Percentiles rank a stretch among this genome's conserved stretches.
phyloP scores from a whole-genome alignment of 2,329 filamentous ascomycete genomes.

The Shiraia bambusicola region DNA sequence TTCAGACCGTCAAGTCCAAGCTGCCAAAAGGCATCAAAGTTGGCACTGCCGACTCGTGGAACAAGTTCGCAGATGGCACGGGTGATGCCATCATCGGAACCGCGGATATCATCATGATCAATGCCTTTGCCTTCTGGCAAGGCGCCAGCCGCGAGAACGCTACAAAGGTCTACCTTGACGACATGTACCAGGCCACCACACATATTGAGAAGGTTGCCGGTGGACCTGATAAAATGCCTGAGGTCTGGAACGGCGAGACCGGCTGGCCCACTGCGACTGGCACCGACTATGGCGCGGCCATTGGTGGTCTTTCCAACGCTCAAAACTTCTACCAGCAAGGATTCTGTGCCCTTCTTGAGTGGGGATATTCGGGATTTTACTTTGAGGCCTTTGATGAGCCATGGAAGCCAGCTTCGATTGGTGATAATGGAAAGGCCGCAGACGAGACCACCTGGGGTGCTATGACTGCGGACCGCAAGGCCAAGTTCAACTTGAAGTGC shows the following conservation, averaged over 20 bases:
- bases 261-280: conserved; percentile 50
- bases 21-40: conserved; percentile 57
- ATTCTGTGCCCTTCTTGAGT: conserved; percentile 64
- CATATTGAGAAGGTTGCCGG: conserved; percentile 64
- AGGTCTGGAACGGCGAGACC: conserved; percentile 54
- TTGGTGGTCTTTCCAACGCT: conserved; percentile 61
- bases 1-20: conserved; percentile 60
- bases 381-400: conserved; percentile 75
- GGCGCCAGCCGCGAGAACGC: conserved; percentile 60
- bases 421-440: conserved; percentile 61
- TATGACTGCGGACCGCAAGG: conserved; percentile 60
- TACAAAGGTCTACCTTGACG: conserved; percentile 65
- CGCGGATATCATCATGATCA: conserved; percentile 64
- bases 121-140: conserved; percentile 76
- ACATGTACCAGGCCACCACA: conserved; percentile 63
- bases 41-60: conserved; percentile 73
- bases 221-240: conserved; percentile 53
- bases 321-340: conserved; percentile 61
- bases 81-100: conserved; percentile 64
- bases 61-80: conserved; percentile 69
- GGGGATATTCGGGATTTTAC: conserved; percentile 69
- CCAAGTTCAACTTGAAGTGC: conserved; percentile 59
- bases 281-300: conserved; percentile 61
- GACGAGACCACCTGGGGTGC: conserved; percentile 72
- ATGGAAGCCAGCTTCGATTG: conserved; percentile 66